These are phyloP conservation scores for Xylaria sp. DNA, from an alignment of 2,329 filamentous ascomycete genomes.

Conservation along the genomic window DNA sequence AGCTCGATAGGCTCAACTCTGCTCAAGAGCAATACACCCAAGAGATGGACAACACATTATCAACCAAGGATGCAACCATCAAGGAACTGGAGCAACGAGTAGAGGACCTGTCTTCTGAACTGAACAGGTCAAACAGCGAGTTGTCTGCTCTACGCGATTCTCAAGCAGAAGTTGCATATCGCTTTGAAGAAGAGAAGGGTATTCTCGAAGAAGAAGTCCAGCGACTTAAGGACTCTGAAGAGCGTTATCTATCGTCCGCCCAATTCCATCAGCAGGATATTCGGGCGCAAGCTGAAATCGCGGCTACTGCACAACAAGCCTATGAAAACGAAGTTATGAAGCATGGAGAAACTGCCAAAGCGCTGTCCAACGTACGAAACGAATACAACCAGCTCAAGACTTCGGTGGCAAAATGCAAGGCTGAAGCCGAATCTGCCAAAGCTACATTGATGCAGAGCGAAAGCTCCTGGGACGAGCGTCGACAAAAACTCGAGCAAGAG, in stretches of 20 bases:
- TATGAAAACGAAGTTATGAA: slow-evolving; percentile 95
- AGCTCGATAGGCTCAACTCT: slow-evolving; percentile 76
- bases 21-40: slow-evolving; percentile 87
- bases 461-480: slow-evolving; percentile 84
- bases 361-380: slow-evolving; percentile 75
- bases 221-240: slow-evolving; percentile 82
- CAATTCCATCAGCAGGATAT: slow-evolving; percentile 90
- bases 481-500: slow-evolving; percentile 82
- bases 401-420: slow-evolving; percentile 73
- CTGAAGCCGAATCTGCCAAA: slow-evolving; percentile 86
- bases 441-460: slow-evolving; percentile 79
- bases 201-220: slow-evolving; percentile 78
- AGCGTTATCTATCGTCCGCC: slow-evolving; percentile 77
- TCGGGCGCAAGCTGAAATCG: slow-evolving; percentile 91
- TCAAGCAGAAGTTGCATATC: slow-evolving; percentile 74
- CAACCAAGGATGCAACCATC: slow-evolving; percentile 80
- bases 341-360: slow-evolving; percentile 92
- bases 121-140: slow-evolving; percentile 81
- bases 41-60: slow-evolving; percentile 77
- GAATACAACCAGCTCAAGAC: slow-evolving; percentile 85
- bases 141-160: slow-evolving; percentile 79
- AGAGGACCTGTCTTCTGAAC: slow-evolving; percentile 81
- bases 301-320: slow-evolving; percentile 88
- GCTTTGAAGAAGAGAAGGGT: slow-evolving; percentile 81
- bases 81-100: slow-evolving; percentile 82